Evolutionary conservation across 176 grass and related monocot species (phyloP).

Genomic region (Oryza coarctata): DNA sequence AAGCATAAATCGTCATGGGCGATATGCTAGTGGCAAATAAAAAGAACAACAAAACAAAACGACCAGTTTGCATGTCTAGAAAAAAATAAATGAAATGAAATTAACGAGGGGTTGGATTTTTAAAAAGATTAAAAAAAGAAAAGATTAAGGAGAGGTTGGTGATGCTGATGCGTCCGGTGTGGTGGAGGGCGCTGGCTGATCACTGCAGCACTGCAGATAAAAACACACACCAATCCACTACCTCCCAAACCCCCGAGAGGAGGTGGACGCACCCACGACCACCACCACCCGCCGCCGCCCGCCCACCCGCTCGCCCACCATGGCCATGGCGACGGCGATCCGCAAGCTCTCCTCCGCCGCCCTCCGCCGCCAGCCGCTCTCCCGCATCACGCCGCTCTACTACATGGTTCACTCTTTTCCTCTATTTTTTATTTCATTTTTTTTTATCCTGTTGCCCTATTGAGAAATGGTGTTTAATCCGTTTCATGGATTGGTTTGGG

Average conservation of each 20-base stretch:
- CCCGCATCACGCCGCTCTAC: constrained; percentile 54
- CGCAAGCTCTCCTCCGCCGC: constrained; percentile 57
- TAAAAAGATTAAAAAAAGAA: background rate
- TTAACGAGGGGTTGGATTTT: no score
- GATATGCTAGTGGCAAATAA: background rate
- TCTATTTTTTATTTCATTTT: background rate
- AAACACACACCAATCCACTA: constrained; percentile 22
- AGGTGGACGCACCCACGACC: constrained; percentile 24
- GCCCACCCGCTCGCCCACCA: constrained; percentile 35
- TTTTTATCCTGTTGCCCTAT: background rate
- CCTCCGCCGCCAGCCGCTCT: constrained; percentile 49
- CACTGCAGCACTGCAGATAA: background rate
- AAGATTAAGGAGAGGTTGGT: background rate
- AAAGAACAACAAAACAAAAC: background rate
- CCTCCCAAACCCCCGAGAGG: constrained; percentile 33
- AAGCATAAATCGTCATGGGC: background rate
- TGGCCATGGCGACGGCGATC: constrained; percentile 81
- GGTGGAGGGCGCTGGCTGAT: constrained; percentile 30
- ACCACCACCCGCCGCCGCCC: constrained; percentile 14
- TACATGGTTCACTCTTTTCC: constrained; percentile 42
- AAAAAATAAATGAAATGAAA: no score
- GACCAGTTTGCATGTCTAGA: background rate
- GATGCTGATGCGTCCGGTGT: constrained; percentile 21
- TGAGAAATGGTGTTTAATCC: constrained; percentile 5
- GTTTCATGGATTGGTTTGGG: constrained; percentile 9